Conservation (phyloP, 2,329 filamentous ascomycete genomes). For the Monilinia fructicola region DNA sequence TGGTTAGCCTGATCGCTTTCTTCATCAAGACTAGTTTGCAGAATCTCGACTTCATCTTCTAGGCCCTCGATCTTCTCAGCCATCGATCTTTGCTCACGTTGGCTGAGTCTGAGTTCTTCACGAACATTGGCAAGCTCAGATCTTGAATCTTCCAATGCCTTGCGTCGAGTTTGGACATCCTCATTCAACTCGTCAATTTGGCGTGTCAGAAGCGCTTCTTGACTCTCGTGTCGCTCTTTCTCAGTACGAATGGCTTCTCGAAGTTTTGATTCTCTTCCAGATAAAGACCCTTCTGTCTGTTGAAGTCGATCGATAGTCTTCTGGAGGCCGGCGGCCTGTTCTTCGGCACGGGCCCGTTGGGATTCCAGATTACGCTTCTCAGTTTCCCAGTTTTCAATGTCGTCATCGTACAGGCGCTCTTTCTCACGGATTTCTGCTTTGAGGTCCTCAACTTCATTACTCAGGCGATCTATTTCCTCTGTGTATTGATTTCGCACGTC, state of each 20-base stretch:
- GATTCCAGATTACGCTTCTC: conserved; percentile 64
- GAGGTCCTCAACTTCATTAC: conserved; percentile 51
- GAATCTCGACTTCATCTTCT: conserved; percentile 74
- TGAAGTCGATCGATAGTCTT: conserved; percentile 69
- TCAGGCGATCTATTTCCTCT: conserved; percentile 54
- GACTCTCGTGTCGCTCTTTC: conserved; percentile 67
- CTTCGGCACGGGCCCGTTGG: conserved; percentile 65
- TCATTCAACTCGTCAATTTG: conserved; percentile 74
- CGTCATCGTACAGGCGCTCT: conserved; percentile 67
- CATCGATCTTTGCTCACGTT: conserved; percentile 61
- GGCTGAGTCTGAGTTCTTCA: conserved; percentile 68
- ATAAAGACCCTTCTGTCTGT: conserved; percentile 64
- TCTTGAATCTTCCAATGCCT: conserved; percentile 63
- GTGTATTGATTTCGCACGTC: conserved; percentile 56
- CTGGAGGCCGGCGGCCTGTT: conserved; percentile 66
- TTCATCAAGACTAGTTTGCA: conserved; percentile 58
- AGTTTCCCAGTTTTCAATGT: conserved; percentile 71
- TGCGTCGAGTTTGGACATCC: conserved; percentile 66
- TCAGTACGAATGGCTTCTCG: conserved; percentile 70
- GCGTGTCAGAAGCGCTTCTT: conserved; percentile 67
- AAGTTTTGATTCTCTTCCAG: conserved; percentile 65
- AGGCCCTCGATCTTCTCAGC: conserved; percentile 65
- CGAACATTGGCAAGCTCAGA: conserved; percentile 64
- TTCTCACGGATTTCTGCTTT: conserved; percentile 65
- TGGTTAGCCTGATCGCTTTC: conserved; percentile 60